A percentile compares a stretch with the other conserved stretches of the same genome.
Evolutionary conservation across 2,329 filamentous ascomycete species (phyloP).

Genomic region (Pseudogymnoascus sp.): DNA sequence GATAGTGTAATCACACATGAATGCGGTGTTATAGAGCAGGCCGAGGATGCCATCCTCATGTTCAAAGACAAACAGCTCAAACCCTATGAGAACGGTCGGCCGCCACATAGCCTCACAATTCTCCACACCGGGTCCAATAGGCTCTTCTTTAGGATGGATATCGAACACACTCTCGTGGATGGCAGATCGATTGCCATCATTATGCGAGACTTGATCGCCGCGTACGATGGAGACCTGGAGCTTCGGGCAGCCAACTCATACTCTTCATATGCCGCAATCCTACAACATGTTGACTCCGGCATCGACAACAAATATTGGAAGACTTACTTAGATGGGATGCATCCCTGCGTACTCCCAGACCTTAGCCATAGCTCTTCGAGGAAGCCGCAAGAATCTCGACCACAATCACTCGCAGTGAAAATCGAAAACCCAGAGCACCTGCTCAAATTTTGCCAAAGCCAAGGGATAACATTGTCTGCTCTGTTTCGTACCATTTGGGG

Average conservation of each 20-base stretch:
- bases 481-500: constrained; percentile 31
- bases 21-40: neutral
- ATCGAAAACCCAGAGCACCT: constrained; percentile 20
- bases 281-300: constrained; percentile 33
- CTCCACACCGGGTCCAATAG: constrained; percentile 33
- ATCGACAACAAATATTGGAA: constrained; percentile 28
- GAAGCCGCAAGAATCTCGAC: constrained; percentile 11
- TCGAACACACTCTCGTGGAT: constrained; percentile 43
- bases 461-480: constrained; percentile 27
- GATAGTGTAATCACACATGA: neutral
- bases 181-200: constrained; percentile 41
- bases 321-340: constrained; percentile 21
- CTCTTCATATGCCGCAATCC: constrained; percentile 25
- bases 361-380: neutral
- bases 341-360: constrained; percentile 33
- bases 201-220: constrained; percentile 36
- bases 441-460: constrained; percentile 32
- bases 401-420: constrained; percentile 17
- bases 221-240: constrained; percentile 34
- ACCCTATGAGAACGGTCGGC: constrained; percentile 12
- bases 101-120: constrained; percentile 40
- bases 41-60: neutral
- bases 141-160: constrained; percentile 38
- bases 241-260: constrained; percentile 9
- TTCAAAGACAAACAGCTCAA: constrained; percentile 10